Base-by-base conservation (phyloP, 306 rosid species). In the Fagus sylvatica region DNA sequence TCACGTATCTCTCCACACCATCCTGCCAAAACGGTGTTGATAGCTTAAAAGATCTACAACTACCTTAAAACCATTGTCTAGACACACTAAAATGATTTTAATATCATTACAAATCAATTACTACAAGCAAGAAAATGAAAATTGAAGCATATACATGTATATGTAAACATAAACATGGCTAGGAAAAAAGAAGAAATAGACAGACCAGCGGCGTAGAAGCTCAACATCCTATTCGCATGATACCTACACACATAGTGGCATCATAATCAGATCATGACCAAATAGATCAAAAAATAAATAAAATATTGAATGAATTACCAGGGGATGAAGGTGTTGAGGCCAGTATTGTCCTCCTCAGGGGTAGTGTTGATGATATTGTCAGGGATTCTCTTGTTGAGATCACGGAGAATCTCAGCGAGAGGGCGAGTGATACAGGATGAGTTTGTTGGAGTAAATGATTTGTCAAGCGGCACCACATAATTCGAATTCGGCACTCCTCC, bases 1-100 rank as follows among this genome's bases (percentile, higher is more conserved):
- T 95, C 99, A 39, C 99, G 90, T 74, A 95, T 86, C 85, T 95
- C 99, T 71, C 99, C 99, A 69, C 99, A 95, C 99, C 99, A 95
- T 76, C 99, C 98, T 93, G 87, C 84, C 69, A 83, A 79, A 41
- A 41, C 53, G 15, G 68, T 53, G 80, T 42, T 33, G 59, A 48
- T 4, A 69, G 30, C 39, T 17, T 41, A 49, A 37, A 60, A 76
- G 57, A 68, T 76, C 53, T 72, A 55, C 15, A 72, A 43, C 60
- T n/a, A 16, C 7, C 9, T 33, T 36, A 66, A 16, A 66, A 17
- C 22, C 42, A 66, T n/a, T 17, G 51, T 39, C 51, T 7, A 66
- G 12, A 17, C 28, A 56, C 64, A 28, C 13, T 19, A 56, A 56
- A 56, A 5, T 8, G 64, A 6, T 33, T 56, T 56, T 22, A 53